Evolutionary conservation across 139 green algal genomes (phyloP).

Genomic region (Microglena sp.): DNA sequence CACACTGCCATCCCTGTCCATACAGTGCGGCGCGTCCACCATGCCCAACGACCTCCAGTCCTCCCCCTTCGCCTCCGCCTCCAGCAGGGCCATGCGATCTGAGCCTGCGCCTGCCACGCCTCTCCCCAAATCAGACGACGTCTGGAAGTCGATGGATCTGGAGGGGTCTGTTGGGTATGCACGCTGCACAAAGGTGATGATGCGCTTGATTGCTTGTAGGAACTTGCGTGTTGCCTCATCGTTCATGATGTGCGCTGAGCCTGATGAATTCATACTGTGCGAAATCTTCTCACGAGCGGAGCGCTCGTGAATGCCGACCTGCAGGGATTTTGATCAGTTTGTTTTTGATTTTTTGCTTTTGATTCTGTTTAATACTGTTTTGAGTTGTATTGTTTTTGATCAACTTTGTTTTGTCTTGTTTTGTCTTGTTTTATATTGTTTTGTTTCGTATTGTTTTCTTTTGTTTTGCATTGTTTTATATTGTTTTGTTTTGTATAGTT

Average conservation of each 20-base stretch:
- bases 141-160: constrained; percentile 74
- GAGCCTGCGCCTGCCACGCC: constrained; percentile 41
- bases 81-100: constrained; percentile 57
- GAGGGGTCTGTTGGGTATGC: constrained; percentile 76
- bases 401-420: too few relatives aligned
- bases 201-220: constrained; percentile 72
- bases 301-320: constrained; percentile 88
- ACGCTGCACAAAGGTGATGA: constrained; percentile 80
- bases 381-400: too few relatives aligned
- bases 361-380: too few relatives aligned
- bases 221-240: constrained; percentile 95
- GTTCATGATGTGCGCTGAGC: constrained; percentile 97
- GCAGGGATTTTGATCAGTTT: too few relatives aligned
- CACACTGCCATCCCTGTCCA: constrained; percentile 49
- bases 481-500: too few relatives aligned
- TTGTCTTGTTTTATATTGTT: too few relatives aligned
- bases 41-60: constrained; percentile 42
- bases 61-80: constrained; percentile 46
- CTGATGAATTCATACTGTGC: constrained; percentile 50
- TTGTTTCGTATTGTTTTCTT: too few relatives aligned
- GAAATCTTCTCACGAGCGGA: constrained; percentile 94
- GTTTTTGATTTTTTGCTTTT: too few relatives aligned
- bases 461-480: too few relatives aligned
- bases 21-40: constrained; percentile 42
- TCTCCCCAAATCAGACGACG: constrained; percentile 34